These are phyloP conservation scores for Linderina pennispora DNA, from an alignment of 192 early-diverging fungal species.

Conservation along the genomic window DNA sequence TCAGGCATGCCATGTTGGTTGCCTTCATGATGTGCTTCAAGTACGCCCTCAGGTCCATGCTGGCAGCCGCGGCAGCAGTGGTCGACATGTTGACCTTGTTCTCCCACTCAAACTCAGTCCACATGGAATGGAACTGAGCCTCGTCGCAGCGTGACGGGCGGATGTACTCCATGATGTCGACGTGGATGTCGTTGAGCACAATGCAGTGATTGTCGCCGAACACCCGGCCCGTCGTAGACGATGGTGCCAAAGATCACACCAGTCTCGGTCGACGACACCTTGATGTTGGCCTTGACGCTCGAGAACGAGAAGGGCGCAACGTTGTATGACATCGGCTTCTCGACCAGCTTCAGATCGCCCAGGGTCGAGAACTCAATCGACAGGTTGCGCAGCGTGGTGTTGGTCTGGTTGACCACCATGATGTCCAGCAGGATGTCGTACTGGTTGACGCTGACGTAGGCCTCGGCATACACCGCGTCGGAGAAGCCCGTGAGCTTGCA, in stretches of 20 bases:
- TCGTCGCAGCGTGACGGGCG: slow-evolving; percentile 86
- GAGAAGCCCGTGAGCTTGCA: slow-evolving; percentile 97
- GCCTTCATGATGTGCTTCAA: slow-evolving; percentile 90
- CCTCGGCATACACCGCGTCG: slow-evolving; percentile 98
- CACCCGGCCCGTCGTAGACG: slow-evolving; percentile 93
- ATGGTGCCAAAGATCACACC: slow-evolving; percentile 99
- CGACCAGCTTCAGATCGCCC: slow-evolving; percentile 96
- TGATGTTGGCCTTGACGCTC: slow-evolving; percentile 94
- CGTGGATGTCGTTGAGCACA: slow-evolving; percentile 95
- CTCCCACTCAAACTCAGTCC: slow-evolving; percentile 99
- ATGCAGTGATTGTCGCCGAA: slow-evolving; percentile 88
- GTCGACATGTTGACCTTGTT: slow-evolving; percentile 99
- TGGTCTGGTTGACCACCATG: slow-evolving; percentile 95
- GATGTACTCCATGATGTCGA: slow-evolving; percentile 99
- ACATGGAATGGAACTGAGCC: slow-evolving; percentile 95
- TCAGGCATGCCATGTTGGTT: slow-evolving; percentile 98
- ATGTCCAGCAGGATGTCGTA: slow-evolving; percentile 96
- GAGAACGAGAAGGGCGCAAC: slow-evolving; percentile 90
- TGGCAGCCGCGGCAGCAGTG: slow-evolving; percentile 59
- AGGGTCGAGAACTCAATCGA: slow-evolving; percentile 98
- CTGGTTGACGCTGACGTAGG: slow-evolving; percentile 95
- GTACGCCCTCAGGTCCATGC: slow-evolving; percentile 79
- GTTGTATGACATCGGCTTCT: slow-evolving; percentile 83
- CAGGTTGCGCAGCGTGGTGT: slow-evolving; percentile 90
- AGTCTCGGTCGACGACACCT: slow-evolving; percentile 97